Percentiles rank a stretch among this genome's conserved stretches.
Conservation (phyloP, 208 protist species). For the Leishmania arabica region DNA sequence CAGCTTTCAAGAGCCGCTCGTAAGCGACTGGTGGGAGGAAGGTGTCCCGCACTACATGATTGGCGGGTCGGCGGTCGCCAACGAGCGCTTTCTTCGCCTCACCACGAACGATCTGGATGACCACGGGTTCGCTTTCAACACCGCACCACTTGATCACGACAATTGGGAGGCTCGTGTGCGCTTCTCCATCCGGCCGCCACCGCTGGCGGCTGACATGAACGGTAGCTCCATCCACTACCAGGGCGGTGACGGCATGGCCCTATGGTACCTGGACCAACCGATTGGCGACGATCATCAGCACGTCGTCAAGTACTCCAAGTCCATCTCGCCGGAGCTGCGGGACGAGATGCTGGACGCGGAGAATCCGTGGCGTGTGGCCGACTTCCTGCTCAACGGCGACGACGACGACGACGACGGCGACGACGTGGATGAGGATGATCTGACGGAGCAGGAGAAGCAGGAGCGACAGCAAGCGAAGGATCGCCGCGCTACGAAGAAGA, state of each 20-base stretch:
- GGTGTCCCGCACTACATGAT: slow-evolving; percentile 89
- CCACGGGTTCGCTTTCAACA: slow-evolving; percentile 86
- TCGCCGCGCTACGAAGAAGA: slow-evolving; percentile 34
- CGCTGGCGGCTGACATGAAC: slow-evolving; percentile 31
- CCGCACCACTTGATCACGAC: slow-evolving; percentile 66
- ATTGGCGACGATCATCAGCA: slow-evolving; percentile 86
- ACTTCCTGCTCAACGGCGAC: slow-evolving; percentile 65
- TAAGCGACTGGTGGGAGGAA: slow-evolving; percentile 89
- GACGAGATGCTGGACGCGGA: slow-evolving; percentile 48
- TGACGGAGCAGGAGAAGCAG: slow-evolving; percentile 46
- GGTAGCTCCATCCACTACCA: slow-evolving; percentile 41
- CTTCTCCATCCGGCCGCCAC: slow-evolving; percentile 72
- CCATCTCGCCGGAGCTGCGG: slow-evolving; percentile 49
- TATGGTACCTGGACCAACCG: slow-evolving; percentile 84
- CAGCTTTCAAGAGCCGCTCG: slow-evolving; percentile 70
- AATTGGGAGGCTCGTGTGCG: slow-evolving; percentile 76
- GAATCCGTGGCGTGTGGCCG: slow-evolving; percentile 69
- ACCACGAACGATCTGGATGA: slow-evolving; percentile 70
- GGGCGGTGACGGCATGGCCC: slow-evolving; percentile 79
- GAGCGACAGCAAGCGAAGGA: slow-evolving; percentile 25
- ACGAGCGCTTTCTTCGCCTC: slow-evolving; percentile 80
- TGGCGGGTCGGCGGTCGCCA: slow-evolving; percentile 75
- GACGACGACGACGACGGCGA: slow-evolving; percentile 54
- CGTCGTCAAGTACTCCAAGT: slow-evolving; percentile 79
- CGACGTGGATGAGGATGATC: slow-evolving; percentile 46